Evolutionary conservation across 2,329 filamentous ascomycete species (phyloP).

Genomic region (Cordyceps fumosorosea): DNA sequence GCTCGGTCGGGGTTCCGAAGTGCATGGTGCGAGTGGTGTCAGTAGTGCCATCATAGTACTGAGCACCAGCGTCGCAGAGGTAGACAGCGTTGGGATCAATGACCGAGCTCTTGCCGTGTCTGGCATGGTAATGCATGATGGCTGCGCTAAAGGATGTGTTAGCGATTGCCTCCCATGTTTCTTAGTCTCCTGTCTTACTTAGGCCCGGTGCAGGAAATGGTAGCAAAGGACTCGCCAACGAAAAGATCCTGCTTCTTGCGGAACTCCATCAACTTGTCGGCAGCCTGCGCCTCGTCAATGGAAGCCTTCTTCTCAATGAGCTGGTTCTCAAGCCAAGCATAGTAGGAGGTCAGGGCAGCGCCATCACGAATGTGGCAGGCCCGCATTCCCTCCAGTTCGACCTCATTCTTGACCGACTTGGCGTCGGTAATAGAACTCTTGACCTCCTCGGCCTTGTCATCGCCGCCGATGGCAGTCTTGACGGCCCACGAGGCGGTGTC

Average conservation of each 20-base stretch:
- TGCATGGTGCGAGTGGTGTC: slow-evolving; percentile 92
- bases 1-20: slow-evolving; percentile 75
- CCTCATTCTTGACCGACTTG: slow-evolving; percentile 91
- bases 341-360: slow-evolving; percentile 83
- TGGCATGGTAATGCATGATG: slow-evolving; percentile 91
- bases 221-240: slow-evolving; percentile 87
- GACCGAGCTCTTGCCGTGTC: slow-evolving; percentile 70
- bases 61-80: slow-evolving; percentile 94
- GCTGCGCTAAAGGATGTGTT: slow-evolving; percentile 58
- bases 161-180: not conserved
- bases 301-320: slow-evolving; percentile 64
- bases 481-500: slow-evolving; percentile 91
- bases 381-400: slow-evolving; percentile 86
- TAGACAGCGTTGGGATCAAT: slow-evolving; percentile 86
- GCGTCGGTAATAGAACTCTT: slow-evolving; percentile 83
- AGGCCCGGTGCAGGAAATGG: slow-evolving; percentile 88
- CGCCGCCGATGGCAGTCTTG: slow-evolving; percentile 77
- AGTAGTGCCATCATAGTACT: slow-evolving; percentile 91
- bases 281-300: slow-evolving; percentile 84
- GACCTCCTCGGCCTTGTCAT: slow-evolving; percentile 76
- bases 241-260: slow-evolving; percentile 66
- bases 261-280: slow-evolving; percentile 79
- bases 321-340: slow-evolving; percentile 93
- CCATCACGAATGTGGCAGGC: slow-evolving; percentile 91
- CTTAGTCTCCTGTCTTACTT: slow-evolving; percentile 39